Base-by-base conservation (phyloP, 1,139 yeast species). In the Geotrichum fermentans region DNA sequence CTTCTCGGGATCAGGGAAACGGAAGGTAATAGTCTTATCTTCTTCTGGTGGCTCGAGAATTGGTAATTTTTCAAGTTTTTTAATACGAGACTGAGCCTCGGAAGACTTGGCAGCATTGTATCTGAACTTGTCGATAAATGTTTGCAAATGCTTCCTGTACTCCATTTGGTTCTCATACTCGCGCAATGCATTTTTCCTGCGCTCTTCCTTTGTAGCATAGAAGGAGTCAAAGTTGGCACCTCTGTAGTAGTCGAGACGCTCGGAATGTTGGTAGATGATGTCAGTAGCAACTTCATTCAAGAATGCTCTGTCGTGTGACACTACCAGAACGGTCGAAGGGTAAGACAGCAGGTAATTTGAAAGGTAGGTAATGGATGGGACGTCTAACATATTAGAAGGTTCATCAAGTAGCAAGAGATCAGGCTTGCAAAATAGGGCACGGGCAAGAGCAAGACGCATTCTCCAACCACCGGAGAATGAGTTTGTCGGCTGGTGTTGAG, bases 321-420 rank as follows among this genome's bases (percentile, higher is more conserved):
- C 99, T 36, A 90, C 95, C 58, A 92, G 73, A 5, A 92, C 95
- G 0, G 98, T 92, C 0, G 96, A 79, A 52, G 95, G 90, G 65
- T 92, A 92, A 10, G 86, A 75, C 65, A 88, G 96, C 59, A 92
- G 73, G 65, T 92, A 92, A 59, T 84, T 80, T 10, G 97, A 94
- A 65, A 92, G 76, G 65, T 81, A 92, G 1, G 97, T 92, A 65
- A 92, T 88, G 47, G 97, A 90, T 29, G 98, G 98, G 68, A 92
- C 97, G 79, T 92, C 98, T 95, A 92, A 85, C 97, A 90, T 92
- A 83, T 92, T 92, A 58, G 98, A 90, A 62, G 98, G 98, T 77
- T 92, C 98, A 79, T 92, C 98, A 57, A 92, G 76, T 63, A 92
- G 73, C 58, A 92, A 74, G 58, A 92, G 75, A 67, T 94, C 98